phyloP scores from a whole-genome alignment of 176 grass and related monocot genomes.

The Oryza coarctata region DNA sequence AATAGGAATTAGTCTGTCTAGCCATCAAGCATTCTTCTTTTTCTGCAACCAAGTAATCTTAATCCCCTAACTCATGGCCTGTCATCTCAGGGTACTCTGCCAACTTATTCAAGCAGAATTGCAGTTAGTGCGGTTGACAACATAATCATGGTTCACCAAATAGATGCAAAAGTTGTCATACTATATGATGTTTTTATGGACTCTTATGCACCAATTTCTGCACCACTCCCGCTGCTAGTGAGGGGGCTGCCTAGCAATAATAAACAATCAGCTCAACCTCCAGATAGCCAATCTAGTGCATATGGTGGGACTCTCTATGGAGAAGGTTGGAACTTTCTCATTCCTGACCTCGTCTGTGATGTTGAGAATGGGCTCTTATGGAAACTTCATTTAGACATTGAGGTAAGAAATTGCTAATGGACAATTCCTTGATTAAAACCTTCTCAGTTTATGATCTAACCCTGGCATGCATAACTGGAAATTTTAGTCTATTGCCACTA shows the following conservation, averaged over 20 bases:
- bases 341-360: conserved; percentile 90
- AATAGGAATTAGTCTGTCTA: background rate
- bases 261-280: conserved; percentile 51
- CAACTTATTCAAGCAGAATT: conserved; percentile 85
- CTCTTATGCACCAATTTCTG: conserved; percentile 79
- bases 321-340: conserved; percentile 87
- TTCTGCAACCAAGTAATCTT: background rate
- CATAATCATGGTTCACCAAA: conserved; percentile 88
- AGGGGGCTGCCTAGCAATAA: conserved; percentile 58
- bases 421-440: conserved; percentile 6
- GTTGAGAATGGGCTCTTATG: conserved; percentile 83
- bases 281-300: conserved; percentile 63
- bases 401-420: conserved; percentile 49
- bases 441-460: background rate
- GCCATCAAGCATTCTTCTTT: background rate
- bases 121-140: conserved; percentile 91
- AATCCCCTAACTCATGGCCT: conserved; percentile 25
- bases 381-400: conserved; percentile 82
- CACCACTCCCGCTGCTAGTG: conserved; percentile 82
- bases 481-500: conserved; percentile 82
- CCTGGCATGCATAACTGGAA: conserved; percentile 25
- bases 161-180: conserved; percentile 97
- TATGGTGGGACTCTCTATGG: conserved; percentile 87
- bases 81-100: conserved; percentile 66
- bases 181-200: conserved; percentile 89